Evolutionary conservation across 257 asterid genomes (phyloP).

Genomic region (Datura wrightii): DNA sequence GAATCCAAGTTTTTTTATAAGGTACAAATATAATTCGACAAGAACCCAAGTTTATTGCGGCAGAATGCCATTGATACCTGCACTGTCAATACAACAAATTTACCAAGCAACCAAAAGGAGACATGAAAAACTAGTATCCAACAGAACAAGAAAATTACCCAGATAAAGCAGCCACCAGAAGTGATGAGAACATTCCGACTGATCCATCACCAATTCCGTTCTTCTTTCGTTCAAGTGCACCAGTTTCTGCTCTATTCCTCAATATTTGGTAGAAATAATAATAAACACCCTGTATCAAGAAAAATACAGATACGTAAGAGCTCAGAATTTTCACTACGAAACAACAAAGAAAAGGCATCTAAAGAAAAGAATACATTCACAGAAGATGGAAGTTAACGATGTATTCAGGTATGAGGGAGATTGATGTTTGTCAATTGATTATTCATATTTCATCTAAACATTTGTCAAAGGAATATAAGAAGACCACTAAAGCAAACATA

Average conservation of each 20-base stretch:
- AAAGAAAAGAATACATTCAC: background rate
- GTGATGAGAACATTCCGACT: slow-evolving; percentile 94
- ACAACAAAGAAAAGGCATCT: background rate
- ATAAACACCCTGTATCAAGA: slow-evolving; percentile 95
- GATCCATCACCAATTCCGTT: slow-evolving; percentile 92
- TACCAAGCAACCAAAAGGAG: slow-evolving; percentile 11
- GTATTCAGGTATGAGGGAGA: background rate
- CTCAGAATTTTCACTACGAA: background rate
- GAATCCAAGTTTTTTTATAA: background rate
- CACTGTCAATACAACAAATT: background rate
- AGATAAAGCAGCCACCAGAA: slow-evolving; percentile 84
- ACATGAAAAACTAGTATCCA: background rate
- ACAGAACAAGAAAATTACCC: slow-evolving; percentile 60
- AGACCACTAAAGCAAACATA: background rate
- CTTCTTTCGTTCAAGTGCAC: slow-evolving; percentile 69
- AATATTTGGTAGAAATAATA: slow-evolving; percentile 55
- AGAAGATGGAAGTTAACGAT: slow-evolving; percentile 1
- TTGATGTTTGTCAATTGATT: background rate
- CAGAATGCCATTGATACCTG: background rate
- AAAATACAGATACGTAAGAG: slow-evolving; percentile 38
- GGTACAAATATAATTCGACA: background rate
- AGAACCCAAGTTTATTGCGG: background rate
- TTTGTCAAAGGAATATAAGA: background rate
- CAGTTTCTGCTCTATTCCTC: slow-evolving; percentile 75
- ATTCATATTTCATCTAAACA: background rate